Percentiles rank a stretch among this genome's conserved stretches.
These are phyloP conservation scores for Diaporthe citri DNA, from an alignment of 2,329 filamentous ascomycete genomes.

Conservation along the genomic window DNA sequence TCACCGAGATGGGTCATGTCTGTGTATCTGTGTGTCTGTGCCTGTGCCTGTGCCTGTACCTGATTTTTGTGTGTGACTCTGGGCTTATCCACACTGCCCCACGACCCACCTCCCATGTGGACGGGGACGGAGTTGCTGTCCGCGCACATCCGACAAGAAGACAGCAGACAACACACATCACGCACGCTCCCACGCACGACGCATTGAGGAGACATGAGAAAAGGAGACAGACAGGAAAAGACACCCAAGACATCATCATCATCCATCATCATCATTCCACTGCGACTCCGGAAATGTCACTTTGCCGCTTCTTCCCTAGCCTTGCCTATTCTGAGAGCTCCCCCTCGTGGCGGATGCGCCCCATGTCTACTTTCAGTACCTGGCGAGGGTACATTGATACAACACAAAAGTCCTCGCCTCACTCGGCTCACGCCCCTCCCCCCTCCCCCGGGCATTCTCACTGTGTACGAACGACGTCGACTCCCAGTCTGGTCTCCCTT, in stretches of 20 bases:
- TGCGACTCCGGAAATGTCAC: slow-evolving; percentile 11
- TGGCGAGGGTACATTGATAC: slow-evolving; percentile 11
- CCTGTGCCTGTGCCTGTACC: not conserved
- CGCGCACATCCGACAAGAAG: not conserved
- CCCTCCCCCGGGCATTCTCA: not conserved
- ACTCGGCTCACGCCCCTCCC: not conserved
- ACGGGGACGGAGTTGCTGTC: slow-evolving; percentile 21
- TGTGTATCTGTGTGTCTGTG: not conserved
- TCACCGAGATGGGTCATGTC: slow-evolving; percentile 20
- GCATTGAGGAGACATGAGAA: not conserved
- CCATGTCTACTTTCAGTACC: not conserved
- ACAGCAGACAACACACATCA: not conserved
- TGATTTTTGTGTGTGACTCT: not conserved
- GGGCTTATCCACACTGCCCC: slow-evolving; percentile 29
- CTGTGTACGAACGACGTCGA: slow-evolving; percentile 8
- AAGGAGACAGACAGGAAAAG: not conserved
- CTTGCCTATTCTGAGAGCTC: slow-evolving; percentile 9
- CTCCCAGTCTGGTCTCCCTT: slow-evolving; percentile 5
- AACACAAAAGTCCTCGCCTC: slow-evolving; percentile 17
- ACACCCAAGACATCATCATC: slow-evolving; percentile 1
- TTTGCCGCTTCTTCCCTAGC: slow-evolving; percentile 5
- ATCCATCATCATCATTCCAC: not conserved
- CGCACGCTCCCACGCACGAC: not conserved
- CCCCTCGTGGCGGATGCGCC: slow-evolving; percentile 28
- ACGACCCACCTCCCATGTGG: slow-evolving; percentile 13